Percentiles rank a stretch among this genome's conserved stretches.
Conservation (phyloP, 768 basidiomycete species). For the Sarcomyxa edulis region DNA sequence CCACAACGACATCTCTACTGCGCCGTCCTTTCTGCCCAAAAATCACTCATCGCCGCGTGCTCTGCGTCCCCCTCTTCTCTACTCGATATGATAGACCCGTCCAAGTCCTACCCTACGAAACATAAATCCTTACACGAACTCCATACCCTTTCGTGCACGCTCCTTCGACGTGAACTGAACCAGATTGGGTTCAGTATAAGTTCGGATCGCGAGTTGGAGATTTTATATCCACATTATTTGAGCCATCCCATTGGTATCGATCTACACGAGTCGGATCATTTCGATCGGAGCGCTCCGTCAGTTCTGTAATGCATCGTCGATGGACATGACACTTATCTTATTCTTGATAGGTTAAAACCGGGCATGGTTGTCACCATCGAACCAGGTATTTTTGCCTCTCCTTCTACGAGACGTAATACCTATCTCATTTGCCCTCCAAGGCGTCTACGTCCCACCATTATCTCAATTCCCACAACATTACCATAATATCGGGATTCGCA, state of each 20-base stretch:
- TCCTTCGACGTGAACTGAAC: conserved; percentile 67
- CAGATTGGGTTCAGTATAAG: conserved; percentile 61
- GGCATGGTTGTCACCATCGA: conserved; percentile 95
- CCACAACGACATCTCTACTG: conserved; percentile 85
- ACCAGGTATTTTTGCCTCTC: conserved; percentile 46
- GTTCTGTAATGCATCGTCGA: conserved; percentile 15
- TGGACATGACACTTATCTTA: background rate
- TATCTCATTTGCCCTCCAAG: conserved; percentile 25
- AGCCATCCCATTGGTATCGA: conserved; percentile 93
- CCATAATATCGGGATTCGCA: conserved; percentile 88
- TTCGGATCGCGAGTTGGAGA: conserved; percentile 42
- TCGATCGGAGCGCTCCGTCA: conserved; percentile 50
- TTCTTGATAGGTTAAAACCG: conserved; percentile 50
- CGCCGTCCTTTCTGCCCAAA: conserved; percentile 70
- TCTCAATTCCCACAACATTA: conserved; percentile 79
- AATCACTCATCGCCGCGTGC: conserved; percentile 58
- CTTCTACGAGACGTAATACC: no score
- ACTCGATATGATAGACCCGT: no score
- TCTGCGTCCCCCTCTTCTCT: conserved; percentile 46
- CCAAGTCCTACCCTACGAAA: no score
- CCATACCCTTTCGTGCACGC: conserved; percentile 65
- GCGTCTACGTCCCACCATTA: conserved; percentile 83
- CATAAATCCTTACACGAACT: conserved; percentile 67
- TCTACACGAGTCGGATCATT: conserved; percentile 77
- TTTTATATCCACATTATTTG: conserved; percentile 90